These are phyloP conservation scores for Amanita jacksonii DNA, from an alignment of 768 basidiomycete species.

Conservation along the genomic window DNA sequence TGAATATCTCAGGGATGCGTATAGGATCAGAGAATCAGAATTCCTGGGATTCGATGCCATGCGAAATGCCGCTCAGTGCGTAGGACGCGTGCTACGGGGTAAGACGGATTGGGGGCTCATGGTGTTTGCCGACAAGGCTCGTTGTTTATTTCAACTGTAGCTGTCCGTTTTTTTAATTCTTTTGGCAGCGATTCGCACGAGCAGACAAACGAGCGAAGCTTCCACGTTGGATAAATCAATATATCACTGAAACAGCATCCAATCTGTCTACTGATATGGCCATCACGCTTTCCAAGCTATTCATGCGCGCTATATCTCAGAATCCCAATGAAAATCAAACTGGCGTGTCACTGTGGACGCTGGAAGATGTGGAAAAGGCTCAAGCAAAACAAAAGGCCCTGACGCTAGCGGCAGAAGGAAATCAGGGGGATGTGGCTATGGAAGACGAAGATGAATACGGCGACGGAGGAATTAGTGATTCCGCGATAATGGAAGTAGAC, in stretches of 20 bases:
- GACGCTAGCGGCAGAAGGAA: constrained; percentile 37
- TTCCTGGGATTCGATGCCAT: constrained; percentile 99
- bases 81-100: constrained; percentile 92
- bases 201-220: constrained; percentile 92
- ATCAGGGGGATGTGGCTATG: constrained; percentile 22
- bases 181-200: constrained; percentile 77
- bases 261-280: constrained; percentile 99
- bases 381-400: constrained; percentile 75
- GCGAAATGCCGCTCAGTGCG: constrained; percentile 98
- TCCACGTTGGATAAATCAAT: constrained; percentile 98
- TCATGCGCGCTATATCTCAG: constrained; percentile 98
- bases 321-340: constrained; percentile 95
- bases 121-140: constrained; percentile 97
- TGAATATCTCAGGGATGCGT: constrained; percentile 96
- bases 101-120: constrained; percentile 99
- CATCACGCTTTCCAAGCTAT: constrained; percentile 84
- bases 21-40: constrained; percentile 96
- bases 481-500: constrained; percentile 51
- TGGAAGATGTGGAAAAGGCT: constrained; percentile 83
- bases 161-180: constrained; percentile 1
- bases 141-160: constrained; percentile 5
- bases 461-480: constrained; percentile 60
- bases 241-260: constrained; percentile 96
- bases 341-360: constrained; percentile 88
- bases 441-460: constrained; percentile 55